Percentiles rank a stretch among this genome's conserved stretches.
Conservation (phyloP, 306 rosid species). For the Argentina anserina region DNA sequence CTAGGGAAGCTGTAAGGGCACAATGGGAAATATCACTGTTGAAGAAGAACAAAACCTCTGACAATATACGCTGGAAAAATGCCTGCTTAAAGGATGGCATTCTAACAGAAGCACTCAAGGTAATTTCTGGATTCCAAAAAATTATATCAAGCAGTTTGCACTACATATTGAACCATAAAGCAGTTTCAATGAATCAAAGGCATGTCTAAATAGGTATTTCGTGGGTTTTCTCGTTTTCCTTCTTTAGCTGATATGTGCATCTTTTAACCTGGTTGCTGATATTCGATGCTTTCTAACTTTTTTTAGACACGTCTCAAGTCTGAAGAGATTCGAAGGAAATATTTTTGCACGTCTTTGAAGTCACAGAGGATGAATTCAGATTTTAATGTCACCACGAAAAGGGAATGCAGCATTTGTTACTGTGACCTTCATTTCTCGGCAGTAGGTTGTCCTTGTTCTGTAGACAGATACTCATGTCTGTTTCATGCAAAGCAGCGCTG, state of each 20-base stretch:
- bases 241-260: slow-evolving; percentile 4
- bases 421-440: slow-evolving; percentile 74
- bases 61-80: slow-evolving; percentile 43
- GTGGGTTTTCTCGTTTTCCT: not conserved
- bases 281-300: not conserved
- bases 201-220: not conserved
- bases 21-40: slow-evolving; percentile 57
- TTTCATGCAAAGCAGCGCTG: slow-evolving; percentile 75
- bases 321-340: slow-evolving; percentile 59
- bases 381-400: slow-evolving; percentile 46
- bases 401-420: slow-evolving; percentile 74
- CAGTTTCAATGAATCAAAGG: not conserved
- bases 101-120: slow-evolving; percentile 52
- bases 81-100: slow-evolving; percentile 49
- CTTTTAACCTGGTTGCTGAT: slow-evolving; percentile 8
- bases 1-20: slow-evolving; percentile 71
- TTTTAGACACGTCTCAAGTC: slow-evolving; percentile 53
- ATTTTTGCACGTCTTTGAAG: slow-evolving; percentile 44
- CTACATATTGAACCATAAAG: not conserved
- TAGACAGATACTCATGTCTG: slow-evolving; percentile 64
- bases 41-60: slow-evolving; percentile 31
- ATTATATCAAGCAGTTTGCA: not conserved
- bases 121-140: slow-evolving; percentile 26
- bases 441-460: slow-evolving; percentile 62
- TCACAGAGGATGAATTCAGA: slow-evolving; percentile 42